These are phyloP conservation scores for Sanghuangporus baumii DNA, from an alignment of 1,284 basidiomycete species.

Conservation along the genomic window DNA sequence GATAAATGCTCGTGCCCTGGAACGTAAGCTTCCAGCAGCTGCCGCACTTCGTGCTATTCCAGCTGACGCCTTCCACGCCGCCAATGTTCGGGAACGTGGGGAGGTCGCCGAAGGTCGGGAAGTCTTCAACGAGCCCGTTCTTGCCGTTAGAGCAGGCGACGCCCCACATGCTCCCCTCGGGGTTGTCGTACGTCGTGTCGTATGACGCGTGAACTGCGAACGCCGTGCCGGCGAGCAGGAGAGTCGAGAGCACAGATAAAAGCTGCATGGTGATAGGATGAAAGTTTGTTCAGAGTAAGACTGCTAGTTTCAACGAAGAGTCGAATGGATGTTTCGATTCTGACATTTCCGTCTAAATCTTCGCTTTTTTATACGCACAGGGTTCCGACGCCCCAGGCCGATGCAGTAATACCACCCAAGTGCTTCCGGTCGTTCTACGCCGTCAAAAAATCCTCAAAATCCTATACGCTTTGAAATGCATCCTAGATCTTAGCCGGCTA, in stretches of 20 bases:
- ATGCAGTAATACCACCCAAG: not conserved
- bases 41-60: slow-evolving; percentile 29
- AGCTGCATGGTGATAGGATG: slow-evolving; percentile 15
- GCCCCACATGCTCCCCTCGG: slow-evolving; percentile 20
- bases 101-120: slow-evolving; percentile 28
- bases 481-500: not conserved
- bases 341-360: not conserved
- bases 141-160: slow-evolving; percentile 31
- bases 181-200: slow-evolving; percentile 29
- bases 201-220: slow-evolving; percentile 22
- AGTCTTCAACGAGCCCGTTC: slow-evolving; percentile 27
- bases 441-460: not conserved
- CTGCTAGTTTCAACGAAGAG: not conserved
- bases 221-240: slow-evolving; percentile 9
- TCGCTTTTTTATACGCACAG: not conserved
- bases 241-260: slow-evolving; percentile 3
- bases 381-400: not conserved
- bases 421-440: not conserved
- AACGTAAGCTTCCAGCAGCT: slow-evolving; percentile 30
- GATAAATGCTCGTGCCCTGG: slow-evolving; percentile 21
- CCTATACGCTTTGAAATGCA: not conserved
- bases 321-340: not conserved
- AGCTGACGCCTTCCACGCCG: slow-evolving; percentile 27
- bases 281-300: not conserved
- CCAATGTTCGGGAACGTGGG: slow-evolving; percentile 30